These are phyloP conservation scores for Macrophomina tecta DNA, from an alignment of 2,329 filamentous ascomycete genomes.

Conservation along the genomic window DNA sequence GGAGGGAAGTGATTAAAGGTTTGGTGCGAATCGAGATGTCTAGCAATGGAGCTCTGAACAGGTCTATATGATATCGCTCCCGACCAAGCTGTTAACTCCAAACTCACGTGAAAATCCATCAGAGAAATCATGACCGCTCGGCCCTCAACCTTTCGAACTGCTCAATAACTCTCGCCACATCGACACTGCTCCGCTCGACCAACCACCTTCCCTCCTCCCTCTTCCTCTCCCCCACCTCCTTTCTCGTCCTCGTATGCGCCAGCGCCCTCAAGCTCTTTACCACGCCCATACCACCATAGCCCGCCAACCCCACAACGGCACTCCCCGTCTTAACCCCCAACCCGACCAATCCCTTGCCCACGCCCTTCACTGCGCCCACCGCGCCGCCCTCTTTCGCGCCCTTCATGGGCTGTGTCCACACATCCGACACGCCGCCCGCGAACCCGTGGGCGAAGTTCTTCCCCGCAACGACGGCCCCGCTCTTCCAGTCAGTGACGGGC, in stretches of 20 bases:
- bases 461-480: slow-evolving; percentile 40
- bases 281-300: not conserved
- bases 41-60: too few species aligned
- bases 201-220: slow-evolving; percentile 10
- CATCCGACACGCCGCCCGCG: slow-evolving; percentile 39
- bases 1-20: too few species aligned
- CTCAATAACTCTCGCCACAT: not conserved
- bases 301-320: not conserved
- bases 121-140: not conserved
- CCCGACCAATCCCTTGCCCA: not conserved
- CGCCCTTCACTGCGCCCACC: not conserved
- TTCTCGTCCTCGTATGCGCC: not conserved
- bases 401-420: slow-evolving; percentile 34
- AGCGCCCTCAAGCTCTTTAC: not conserved
- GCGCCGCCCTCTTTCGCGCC: slow-evolving; percentile 41
- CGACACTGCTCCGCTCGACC: not conserved
- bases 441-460: slow-evolving; percentile 44
- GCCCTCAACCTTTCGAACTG: slow-evolving; percentile 2
- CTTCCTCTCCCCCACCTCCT: slow-evolving; percentile 11
- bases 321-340: not conserved
- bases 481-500: slow-evolving; percentile 42
- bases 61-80: too few species aligned
- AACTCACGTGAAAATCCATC: too few species aligned
- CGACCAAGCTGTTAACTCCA: too few species aligned
- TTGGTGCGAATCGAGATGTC: too few species aligned